Percentiles rank a stretch among this genome's conserved stretches.
Conservation (phyloP, 129 eudicot genomes). For the Silybum marianum region DNA sequence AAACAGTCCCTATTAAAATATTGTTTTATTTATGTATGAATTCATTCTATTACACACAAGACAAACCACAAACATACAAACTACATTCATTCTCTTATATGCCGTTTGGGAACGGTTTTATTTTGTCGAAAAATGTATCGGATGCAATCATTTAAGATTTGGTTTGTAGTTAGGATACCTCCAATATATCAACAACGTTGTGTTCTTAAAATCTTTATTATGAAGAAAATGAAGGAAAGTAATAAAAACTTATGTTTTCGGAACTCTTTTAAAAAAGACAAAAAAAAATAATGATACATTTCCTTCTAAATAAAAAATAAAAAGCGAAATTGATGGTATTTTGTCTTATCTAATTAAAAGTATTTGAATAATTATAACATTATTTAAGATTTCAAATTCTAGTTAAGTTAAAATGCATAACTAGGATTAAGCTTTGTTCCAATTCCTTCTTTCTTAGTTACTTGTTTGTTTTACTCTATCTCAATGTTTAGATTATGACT, state of each 20-base stretch:
- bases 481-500: too few species aligned
- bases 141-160: neutral
- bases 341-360: too few species aligned
- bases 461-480: neutral
- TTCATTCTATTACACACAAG: neutral
- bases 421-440: neutral
- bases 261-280: too few species aligned
- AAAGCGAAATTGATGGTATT: too few species aligned
- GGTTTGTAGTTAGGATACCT: neutral
- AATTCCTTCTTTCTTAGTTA: neutral
- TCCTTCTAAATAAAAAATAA: too few species aligned
- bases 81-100: neutral
- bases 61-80: slow-evolving; percentile 13
- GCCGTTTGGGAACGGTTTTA: slow-evolving; percentile 23
- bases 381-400: too few species aligned
- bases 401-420: neutral
- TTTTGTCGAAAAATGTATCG: neutral
- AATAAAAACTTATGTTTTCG: too few species aligned
- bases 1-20: slow-evolving; percentile 8
- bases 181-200: too few species aligned
- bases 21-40: neutral
- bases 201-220: too few species aligned
- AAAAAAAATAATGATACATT: too few species aligned
- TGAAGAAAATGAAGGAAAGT: too few species aligned
- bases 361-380: too few species aligned